These are phyloP conservation scores for Myochromella boudieri DNA, from an alignment of 768 basidiomycete species.

Conservation along the genomic window DNA sequence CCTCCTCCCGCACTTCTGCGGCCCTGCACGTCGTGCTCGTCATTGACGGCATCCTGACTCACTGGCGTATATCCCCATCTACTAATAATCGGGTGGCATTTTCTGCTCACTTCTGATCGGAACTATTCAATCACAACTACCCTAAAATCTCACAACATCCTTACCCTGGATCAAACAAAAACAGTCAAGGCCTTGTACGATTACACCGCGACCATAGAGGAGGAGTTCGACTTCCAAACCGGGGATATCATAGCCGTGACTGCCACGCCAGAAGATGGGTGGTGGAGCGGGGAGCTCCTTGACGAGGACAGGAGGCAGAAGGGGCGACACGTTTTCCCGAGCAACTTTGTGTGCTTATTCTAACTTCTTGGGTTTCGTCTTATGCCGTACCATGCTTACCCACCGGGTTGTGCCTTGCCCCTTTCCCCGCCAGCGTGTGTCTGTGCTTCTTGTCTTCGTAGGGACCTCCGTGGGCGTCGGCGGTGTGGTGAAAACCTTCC, in stretches of 20 bases:
- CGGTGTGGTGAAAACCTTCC: no score
- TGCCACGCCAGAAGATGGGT: slow-evolving; percentile 91
- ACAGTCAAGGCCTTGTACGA: slow-evolving; percentile 89
- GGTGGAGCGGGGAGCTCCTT: slow-evolving; percentile 94
- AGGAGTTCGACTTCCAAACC: slow-evolving; percentile 95
- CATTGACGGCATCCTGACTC: no score
- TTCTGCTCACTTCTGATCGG: slow-evolving; percentile 1
- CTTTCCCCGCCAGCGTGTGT: no score
- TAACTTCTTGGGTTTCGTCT: no score
- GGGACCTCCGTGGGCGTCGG: no score
- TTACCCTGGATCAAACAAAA: no score
- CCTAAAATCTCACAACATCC: background rate
- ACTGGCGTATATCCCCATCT: background rate
- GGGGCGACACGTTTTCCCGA: slow-evolving; percentile 82
- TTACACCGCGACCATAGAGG: slow-evolving; percentile 79
- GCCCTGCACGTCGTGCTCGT: no score
- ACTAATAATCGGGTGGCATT: background rate
- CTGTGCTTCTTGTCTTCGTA: no score
- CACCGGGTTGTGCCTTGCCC: no score
- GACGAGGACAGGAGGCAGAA: slow-evolving; percentile 70
- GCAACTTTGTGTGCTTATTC: slow-evolving; percentile 85
- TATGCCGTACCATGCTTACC: no score
- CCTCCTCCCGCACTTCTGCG: no score
- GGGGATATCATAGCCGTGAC: slow-evolving; percentile 97
- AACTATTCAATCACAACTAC: no score